Evolutionary conservation across 2,329 filamentous ascomycete species (phyloP), one percentile per base, ranked within the genome.

Genomic region (Botryotinia globosa): DNA sequence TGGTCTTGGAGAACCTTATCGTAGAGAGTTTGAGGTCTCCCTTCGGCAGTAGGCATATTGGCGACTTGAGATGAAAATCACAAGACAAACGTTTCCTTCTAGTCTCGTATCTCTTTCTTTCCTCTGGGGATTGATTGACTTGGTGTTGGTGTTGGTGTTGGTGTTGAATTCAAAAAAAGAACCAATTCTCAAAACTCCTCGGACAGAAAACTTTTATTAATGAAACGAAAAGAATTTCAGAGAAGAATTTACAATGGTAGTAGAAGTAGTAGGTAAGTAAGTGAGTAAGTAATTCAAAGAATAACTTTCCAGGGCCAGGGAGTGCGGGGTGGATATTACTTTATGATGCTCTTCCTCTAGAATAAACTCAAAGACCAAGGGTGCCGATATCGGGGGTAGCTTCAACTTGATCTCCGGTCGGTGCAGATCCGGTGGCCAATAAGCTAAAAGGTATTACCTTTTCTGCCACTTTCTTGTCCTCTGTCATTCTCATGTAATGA

Each of bases 1-100:
- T 99, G 96, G 85, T 91, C 91, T 79, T 93, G 89, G 80, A 98
- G 92, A 83, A 98, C 94, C 90, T 98, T 98, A 88, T 98, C 95
- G 85, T 98, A 98, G 81, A 98, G 88, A 79, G 94, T 97, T 61
- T 73, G 72, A 45, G 72, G 67, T 63, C 72, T 65, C 61, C 72
- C 67, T 64, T 73, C 72, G 20, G 67, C 72, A 70, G 72, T 71
- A 70, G 72, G 72, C 72, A 73, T 73, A 32, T 44, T 65, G 59
- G n/a, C 62, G 22, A 29, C 2, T n/a, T 42, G 51, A n/a, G n/a
- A 18, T 29, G n/a, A 9, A n/a, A 61, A n/a, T 5, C 8, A 61
- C 58, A 51, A 66, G 63, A 54, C 51, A 16, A 16, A 54, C n/a
- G 7, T 18, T 29, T 54, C 51, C 25, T 51, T 51, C 44, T 10